Evolutionary conservation across 257 asterid species (phyloP).

Genomic region (Apocynum venetum): DNA sequence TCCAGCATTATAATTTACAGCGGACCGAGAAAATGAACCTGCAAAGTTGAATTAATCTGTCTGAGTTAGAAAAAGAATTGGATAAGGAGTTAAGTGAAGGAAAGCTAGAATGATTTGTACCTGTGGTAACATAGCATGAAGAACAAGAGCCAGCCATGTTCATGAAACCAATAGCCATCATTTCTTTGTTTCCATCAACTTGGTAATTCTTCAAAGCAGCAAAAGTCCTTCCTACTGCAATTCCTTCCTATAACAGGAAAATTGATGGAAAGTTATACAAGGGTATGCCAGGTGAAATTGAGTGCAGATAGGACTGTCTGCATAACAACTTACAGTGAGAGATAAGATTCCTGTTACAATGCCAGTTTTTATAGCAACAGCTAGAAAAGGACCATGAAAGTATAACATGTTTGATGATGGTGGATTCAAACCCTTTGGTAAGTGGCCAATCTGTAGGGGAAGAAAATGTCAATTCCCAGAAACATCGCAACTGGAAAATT

Average conservation of each 20-base stretch:
- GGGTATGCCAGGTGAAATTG: background rate
- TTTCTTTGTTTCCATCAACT: slow-evolving; percentile 97
- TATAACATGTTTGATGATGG: slow-evolving; percentile 76
- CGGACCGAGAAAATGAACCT: slow-evolving; percentile 98
- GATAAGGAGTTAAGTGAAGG: background rate
- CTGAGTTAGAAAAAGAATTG: background rate
- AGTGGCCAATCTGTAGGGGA: slow-evolving; percentile 65
- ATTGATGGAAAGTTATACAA: background rate
- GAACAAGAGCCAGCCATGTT: slow-evolving; percentile 97
- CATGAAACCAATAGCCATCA: slow-evolving; percentile 98
- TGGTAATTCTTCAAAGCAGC: slow-evolving; percentile 81
- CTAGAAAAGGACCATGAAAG: slow-evolving; percentile 55
- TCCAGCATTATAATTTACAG: slow-evolving; percentile 90
- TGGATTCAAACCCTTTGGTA: slow-evolving; percentile 86
- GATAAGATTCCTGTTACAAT: slow-evolving; percentile 81
- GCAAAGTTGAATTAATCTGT: background rate
- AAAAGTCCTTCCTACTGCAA: slow-evolving; percentile 95
- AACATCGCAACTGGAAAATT: background rate
- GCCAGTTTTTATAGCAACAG: slow-evolving; percentile 78
- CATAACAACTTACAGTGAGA: slow-evolving; percentile 57
- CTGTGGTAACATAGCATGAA: slow-evolving; percentile 95
- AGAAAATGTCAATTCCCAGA: background rate
- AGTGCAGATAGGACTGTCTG: background rate
- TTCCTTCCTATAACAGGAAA: slow-evolving; percentile 60
- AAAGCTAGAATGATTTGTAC: slow-evolving; percentile 20